Evolutionary conservation across 2,329 filamentous ascomycete species (phyloP), one percentile per base, ranked within the genome.

Genomic region (Arthrobotrys iridis): DNA sequence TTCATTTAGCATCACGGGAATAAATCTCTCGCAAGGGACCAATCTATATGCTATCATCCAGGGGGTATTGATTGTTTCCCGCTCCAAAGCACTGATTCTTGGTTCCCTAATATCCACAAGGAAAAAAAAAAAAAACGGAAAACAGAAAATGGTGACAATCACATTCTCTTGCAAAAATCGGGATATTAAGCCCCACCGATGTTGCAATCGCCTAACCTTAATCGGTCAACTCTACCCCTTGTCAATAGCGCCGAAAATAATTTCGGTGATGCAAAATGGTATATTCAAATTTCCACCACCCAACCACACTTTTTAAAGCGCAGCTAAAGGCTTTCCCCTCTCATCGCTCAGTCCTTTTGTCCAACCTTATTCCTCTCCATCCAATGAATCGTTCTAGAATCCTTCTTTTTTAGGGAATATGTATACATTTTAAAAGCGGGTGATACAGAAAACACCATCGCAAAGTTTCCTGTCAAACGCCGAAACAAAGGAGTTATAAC

Each of bases 261-360:
- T 24, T 20, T 28, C 18, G 18, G 8, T 11, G 20, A 41, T 3
- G 37, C 40, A 37, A 65, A 65, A 65, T 55, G 26, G 20, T n/a
- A 55, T 52, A 35, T 35, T n/a, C 41, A 71, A 52, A 71, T 71
- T 63, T 71, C 66, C 66, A 71, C 66, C 35, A 20, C 11, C 30
- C n/a, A 40, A 58, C 13, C 22, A 26, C 22, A 11, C 22, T 40
- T 26, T 18, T 26, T 33, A 6, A n/a, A 50, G 13, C 22, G 33
- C 15, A 55, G 40, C 50, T 22, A 26, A 20, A 63, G 33, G 18
- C 43, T 37, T 62, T 35, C 5, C 10, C 24, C 7, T 20, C n/a
- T 28, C 4, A n/a, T n/a, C n/a, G n/a, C n/a, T n/a, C n/a, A n/a
- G n/a, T n/a, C 22, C 20, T 43, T 45, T 45, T 33, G 18, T 24